Evolutionary conservation across 2,329 filamentous ascomycete species (phyloP), one percentile per base, ranked within the genome.

Genomic region (Fusarium sp.): DNA sequence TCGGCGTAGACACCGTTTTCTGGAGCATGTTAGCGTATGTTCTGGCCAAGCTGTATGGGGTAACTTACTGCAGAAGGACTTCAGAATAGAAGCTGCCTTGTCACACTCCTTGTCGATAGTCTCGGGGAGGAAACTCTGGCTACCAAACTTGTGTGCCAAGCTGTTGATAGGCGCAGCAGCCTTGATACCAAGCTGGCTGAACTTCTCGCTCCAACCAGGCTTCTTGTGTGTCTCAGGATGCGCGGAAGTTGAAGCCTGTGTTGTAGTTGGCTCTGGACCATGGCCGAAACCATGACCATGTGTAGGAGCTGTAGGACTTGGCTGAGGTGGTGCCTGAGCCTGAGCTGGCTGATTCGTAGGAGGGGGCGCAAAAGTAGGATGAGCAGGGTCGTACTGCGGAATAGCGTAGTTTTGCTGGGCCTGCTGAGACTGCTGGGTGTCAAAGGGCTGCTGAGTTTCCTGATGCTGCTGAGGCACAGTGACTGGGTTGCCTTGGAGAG

Each of bases 61-160:
- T 16, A 4, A 81, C 90, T 77, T 86, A 93, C 91, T 96, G 86
- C 94, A 97, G 82, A 98, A 98, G 71, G 91, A 93, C 78, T 89
- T 89, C 31, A 97, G 81, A 52, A 97, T 97, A 18, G 93, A 86
- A 38, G 94, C 94, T 2, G 94, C 94, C 84, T 97, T 97, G 82
- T 97, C 94, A 75, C 92, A 93, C 83, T 97, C 95, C 81, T 94
- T 94, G 79, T 97, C 94, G 72, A 97, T 85, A 3, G 92, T 91
- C 60, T 92, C 93, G 3, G 94, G 94, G 88, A 95, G 92, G 82
- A 97, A 97, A 27, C 93, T 92, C 81, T 97, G 94, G 52, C 83
- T 83, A n/a, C 94, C 94, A 41, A 97, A 85, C 82, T 92, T 94
- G 82, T 97, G 94, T 21, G 92, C 93, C 27, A 97, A 81, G 66